A percentile compares a stretch with the other conserved stretches of the same genome.
phyloP scores from a whole-genome alignment of 1,284 basidiomycete species.

The Irpex lacteus region DNA sequence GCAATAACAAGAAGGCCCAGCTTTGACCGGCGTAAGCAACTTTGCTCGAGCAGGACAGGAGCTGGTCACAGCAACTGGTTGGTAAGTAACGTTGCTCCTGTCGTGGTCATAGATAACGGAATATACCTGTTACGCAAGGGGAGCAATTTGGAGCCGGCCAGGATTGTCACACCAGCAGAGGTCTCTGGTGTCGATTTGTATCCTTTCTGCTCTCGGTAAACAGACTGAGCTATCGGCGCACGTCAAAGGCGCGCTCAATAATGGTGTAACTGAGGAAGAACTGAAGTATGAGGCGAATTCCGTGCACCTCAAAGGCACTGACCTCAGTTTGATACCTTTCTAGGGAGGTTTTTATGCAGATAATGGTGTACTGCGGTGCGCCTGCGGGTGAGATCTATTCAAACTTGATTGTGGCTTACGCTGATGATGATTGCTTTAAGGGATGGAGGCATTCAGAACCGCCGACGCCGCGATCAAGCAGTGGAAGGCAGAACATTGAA shows the following conservation, averaged over 20 bases:
- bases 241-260: neutral
- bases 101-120: no score
- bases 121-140: neutral
- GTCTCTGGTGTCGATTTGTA: neutral
- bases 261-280: neutral
- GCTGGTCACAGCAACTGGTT: neutral
- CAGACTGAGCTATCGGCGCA: neutral
- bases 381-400: neutral
- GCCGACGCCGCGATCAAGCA: neutral
- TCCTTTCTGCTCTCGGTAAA: neutral
- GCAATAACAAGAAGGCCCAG: neutral
- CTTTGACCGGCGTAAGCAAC: neutral
- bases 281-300: neutral
- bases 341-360: neutral
- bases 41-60: neutral
- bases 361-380: neutral
- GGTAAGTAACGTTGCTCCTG: neutral
- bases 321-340: neutral
- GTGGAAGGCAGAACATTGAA: neutral
- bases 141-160: neutral
- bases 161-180: neutral
- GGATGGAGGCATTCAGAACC: neutral
- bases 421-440: neutral
- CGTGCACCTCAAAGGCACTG: neutral
- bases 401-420: neutral